Evolutionary conservation across 352 stramenopile genomes (phyloP).

Genomic region (Pythium brachiatum): DNA sequence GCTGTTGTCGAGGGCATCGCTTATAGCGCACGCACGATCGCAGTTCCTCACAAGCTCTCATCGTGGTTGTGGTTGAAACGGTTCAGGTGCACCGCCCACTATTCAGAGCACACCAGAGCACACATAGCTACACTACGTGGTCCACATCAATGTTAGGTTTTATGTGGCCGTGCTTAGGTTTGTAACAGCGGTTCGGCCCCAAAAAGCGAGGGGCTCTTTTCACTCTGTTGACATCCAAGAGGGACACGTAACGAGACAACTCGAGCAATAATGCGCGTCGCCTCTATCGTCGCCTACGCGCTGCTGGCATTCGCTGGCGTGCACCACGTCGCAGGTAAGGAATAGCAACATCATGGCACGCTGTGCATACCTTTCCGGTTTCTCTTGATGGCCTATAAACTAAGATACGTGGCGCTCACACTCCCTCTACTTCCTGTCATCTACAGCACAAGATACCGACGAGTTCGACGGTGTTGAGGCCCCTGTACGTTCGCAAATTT

Average conservation of each 20-base stretch:
- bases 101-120: conserved; percentile 15
- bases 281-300: conserved; percentile 23
- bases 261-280: conserved; percentile 21
- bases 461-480: conserved; percentile 31
- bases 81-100: background rate
- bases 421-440: background rate
- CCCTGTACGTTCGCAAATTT: conserved; percentile 12
- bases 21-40: background rate
- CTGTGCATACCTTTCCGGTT: background rate
- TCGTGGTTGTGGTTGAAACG: background rate
- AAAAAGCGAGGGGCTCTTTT: conserved; percentile 16
- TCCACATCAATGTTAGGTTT: conserved; percentile 13
- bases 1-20: background rate
- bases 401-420: background rate
- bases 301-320: conserved; percentile 20
- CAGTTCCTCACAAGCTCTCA: background rate
- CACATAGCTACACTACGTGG: conserved; percentile 18
- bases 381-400: background rate
- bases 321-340: conserved; percentile 20
- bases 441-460: conserved; percentile 24
- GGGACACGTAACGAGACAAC: background rate
- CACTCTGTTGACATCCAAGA: background rate
- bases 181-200: background rate
- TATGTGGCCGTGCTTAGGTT: conserved; percentile 9
- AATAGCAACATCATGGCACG: background rate